Percentiles rank a stretch among this genome's conserved stretches.
Evolutionary conservation across 1,284 basidiomycete genomes (phyloP).

Genomic region (Peniophora sp.): DNA sequence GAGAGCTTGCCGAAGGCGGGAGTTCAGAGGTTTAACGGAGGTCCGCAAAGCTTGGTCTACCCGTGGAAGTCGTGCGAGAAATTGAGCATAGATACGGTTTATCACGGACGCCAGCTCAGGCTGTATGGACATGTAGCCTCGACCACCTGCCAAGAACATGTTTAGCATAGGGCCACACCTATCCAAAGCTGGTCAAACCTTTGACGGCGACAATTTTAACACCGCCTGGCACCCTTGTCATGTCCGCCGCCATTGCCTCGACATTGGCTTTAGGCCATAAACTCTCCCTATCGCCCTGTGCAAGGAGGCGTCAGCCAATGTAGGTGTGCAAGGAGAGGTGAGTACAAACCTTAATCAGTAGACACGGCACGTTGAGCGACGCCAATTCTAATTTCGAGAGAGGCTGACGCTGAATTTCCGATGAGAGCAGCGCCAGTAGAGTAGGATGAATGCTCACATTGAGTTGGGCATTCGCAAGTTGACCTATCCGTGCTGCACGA

Average conservation of each 20-base stretch:
- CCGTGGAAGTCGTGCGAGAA: slow-evolving; percentile 45
- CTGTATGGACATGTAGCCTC: slow-evolving; percentile 40
- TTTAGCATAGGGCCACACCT: not conserved
- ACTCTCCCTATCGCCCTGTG: slow-evolving; percentile 56
- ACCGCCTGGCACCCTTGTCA: slow-evolving; percentile 35
- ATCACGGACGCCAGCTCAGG: slow-evolving; percentile 47
- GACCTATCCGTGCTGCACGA: slow-evolving; percentile 40
- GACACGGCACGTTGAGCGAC: slow-evolving; percentile 49
- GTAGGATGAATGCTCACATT: slow-evolving; percentile 37
- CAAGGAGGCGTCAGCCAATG: slow-evolving; percentile 1
- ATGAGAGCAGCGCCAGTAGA: not conserved
- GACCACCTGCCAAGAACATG: slow-evolving; percentile 30
- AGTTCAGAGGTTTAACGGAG: slow-evolving; percentile 24
- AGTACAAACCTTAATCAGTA: slow-evolving; percentile 59
- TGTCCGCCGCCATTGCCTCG: slow-evolving; percentile 38
- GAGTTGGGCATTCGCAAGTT: slow-evolving; percentile 46
- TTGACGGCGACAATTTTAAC: slow-evolving; percentile 46
- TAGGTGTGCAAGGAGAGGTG: not conserved
- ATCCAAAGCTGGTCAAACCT: slow-evolving; percentile 31
- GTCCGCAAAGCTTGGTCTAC: slow-evolving; percentile 35
- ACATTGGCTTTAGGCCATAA: slow-evolving; percentile 49
- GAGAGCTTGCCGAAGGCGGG: slow-evolving; percentile 50
- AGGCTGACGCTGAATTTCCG: slow-evolving; percentile 39
- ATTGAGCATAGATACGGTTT: slow-evolving; percentile 59
- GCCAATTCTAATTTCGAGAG: slow-evolving; percentile 39